Base-by-base conservation (phyloP, 768 basidiomycete species). In the Mycena crocata region DNA sequence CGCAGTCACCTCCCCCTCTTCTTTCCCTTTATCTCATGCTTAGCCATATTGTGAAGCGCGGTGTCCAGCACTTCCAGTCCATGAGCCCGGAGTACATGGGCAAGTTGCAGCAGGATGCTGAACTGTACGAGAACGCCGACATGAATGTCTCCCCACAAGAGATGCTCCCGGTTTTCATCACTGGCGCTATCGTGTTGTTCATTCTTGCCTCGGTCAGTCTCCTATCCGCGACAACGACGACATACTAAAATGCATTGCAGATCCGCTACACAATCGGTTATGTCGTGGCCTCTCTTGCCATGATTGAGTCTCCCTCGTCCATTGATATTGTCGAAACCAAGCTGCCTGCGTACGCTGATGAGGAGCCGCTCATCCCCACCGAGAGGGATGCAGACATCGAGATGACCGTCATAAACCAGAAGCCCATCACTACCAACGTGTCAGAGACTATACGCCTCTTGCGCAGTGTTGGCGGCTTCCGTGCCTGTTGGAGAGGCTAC, bases 261-360 rank as follows among this genome's bases (percentile, higher is more conserved):
- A 64, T 63, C 62, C 62, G 55, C 28, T 63, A 63, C 52, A 63
- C 62, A 13, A 32, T 63, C 28, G 62, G 62, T 14, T 19, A 46
- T 46, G 62, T 63, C 35, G 62, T 56, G 45, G 54, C 54, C 15
- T 56, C 62, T 56, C 55, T 64, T 46, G 54, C 62, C 46, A 64
- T 64, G 62, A 50, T 64, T 48, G 62, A 64, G 24, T 50, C 46
- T 10, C 62, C 54, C 55, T 49, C 45, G 21, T 24, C 55, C 55
- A 32, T 34, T 35, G 55, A 37, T 32, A 42, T 64, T 4, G 56
- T 57, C 40, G 56, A 57, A 30, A 13, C 17, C 28, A 57, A 57
- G 30, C 19, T 57, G 15, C 56, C 56, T 42, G 56, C 56, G 42
- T 57, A 57, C 56, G 15, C 56, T 21, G 56, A 57, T n/a, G 62